A percentile compares a stretch with the other conserved stretches of the same genome.
phyloP scores from a whole-genome alignment of 495 filamentous ascomycete species.

The Xylaria sp. region DNA sequence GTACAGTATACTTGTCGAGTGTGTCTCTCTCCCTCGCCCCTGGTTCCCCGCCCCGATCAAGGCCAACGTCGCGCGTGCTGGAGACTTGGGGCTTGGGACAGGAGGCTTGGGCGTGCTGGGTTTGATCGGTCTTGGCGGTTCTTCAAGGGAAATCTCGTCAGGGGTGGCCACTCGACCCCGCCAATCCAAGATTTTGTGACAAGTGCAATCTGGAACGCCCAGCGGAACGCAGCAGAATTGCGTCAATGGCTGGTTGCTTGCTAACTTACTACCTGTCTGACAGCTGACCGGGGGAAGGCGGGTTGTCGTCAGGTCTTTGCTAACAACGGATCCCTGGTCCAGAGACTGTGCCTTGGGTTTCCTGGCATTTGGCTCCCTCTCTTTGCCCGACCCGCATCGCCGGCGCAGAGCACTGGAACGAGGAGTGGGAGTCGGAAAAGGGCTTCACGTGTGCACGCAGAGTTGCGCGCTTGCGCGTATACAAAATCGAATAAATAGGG shows the following conservation, averaged over 20 bases:
- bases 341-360: neutral
- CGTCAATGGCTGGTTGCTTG: conserved; percentile 10
- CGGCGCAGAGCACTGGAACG: neutral
- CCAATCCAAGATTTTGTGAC: conserved; percentile 18
- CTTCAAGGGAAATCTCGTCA: conserved; percentile 7
- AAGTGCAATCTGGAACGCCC: conserved; percentile 13
- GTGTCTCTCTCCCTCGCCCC: neutral
- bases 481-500: conserved; percentile 26
- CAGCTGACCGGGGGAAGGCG: neutral
- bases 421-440: neutral
- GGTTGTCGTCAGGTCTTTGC: neutral
- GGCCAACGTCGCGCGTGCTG: conserved; percentile 9
- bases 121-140: conserved; percentile 25
- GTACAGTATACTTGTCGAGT: neutral
- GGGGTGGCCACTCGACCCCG: conserved; percentile 23
- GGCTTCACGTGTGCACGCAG: neutral
- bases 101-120: neutral
- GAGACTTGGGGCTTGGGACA: neutral
- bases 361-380: neutral
- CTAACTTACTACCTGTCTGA: neutral
- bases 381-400: neutral
- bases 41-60: conserved; percentile 9
- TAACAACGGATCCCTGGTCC: neutral
- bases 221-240: conserved; percentile 5
- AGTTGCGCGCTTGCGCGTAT: conserved; percentile 20